Evolutionary conservation across 257 asterid genomes (phyloP).

Genomic region (Solanum piurae): DNA sequence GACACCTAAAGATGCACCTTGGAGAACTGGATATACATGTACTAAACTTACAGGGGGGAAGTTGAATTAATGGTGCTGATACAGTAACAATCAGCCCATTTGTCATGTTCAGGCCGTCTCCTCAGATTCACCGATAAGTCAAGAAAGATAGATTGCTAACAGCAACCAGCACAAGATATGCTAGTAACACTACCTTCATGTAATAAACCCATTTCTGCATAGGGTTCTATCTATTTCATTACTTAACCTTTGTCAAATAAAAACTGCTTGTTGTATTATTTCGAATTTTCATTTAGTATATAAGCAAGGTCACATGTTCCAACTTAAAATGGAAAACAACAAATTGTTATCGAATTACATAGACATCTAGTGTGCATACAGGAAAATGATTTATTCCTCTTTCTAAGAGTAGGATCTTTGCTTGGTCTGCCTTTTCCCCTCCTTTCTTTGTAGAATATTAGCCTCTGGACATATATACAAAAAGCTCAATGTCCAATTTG

Average conservation of each 20-base stretch:
- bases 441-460: not conserved
- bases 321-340: not conserved
- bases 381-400: not conserved
- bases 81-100: not conserved
- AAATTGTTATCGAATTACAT: not conserved
- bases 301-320: not conserved
- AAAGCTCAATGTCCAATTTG: not conserved
- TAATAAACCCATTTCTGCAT: not conserved
- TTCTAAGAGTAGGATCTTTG: not conserved
- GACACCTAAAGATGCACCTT: not conserved
- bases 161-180: not conserved
- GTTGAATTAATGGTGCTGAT: not conserved
- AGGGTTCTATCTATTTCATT: not conserved
- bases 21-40: not conserved
- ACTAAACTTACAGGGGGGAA: not conserved
- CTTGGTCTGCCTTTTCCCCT: not conserved
- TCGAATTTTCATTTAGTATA: not conserved
- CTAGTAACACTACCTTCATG: not conserved
- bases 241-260: not conserved
- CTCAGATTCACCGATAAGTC: not conserved
- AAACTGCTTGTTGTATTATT: not conserved
- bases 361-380: not conserved
- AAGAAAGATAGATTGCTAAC: not conserved
- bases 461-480: not conserved
- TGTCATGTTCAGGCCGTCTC: not conserved